Percentiles rank a stretch among this genome's conserved stretches.
Conservation (phyloP, 2,329 filamentous ascomycete species). For the Xylariaceae sp. region DNA sequence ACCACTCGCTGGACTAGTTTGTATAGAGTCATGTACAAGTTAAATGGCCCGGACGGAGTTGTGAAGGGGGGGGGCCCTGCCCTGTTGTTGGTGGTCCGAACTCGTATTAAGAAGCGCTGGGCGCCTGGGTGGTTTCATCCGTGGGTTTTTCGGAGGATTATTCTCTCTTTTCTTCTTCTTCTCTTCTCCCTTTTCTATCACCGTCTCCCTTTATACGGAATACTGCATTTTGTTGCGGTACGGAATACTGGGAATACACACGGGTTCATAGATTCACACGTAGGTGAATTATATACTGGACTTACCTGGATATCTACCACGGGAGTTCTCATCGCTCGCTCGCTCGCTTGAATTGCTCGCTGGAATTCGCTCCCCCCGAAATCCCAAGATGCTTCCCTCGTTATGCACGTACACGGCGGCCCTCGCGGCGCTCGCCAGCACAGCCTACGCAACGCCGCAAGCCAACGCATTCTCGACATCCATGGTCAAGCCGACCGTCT, state of each 20-base stretch:
- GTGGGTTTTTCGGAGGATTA: constrained; percentile 1
- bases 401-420: constrained; percentile 7
- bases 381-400: constrained; percentile 10
- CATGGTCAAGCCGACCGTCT: not conserved
- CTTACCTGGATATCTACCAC: not conserved
- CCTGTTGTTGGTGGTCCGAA: not conserved
- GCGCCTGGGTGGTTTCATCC: not conserved
- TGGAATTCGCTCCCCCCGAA: too few species aligned
- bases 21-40: not conserved
- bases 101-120: not conserved
- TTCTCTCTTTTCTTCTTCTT: not conserved
- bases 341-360: too few species aligned
- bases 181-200: not conserved
- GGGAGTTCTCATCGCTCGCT: too few species aligned
- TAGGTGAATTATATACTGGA: not conserved
- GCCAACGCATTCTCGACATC: not conserved
- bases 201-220: not conserved
- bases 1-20: too few species aligned
- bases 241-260: not conserved
- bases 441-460: constrained; percentile 15
- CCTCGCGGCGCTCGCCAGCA: constrained; percentile 11
- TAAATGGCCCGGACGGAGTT: not conserved
- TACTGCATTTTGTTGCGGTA: not conserved
- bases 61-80: not conserved
- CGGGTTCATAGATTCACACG: not conserved